Evolutionary conservation across 2,329 filamentous ascomycete species (phyloP).

Genomic region (Ophiosphaerella narmari): DNA sequence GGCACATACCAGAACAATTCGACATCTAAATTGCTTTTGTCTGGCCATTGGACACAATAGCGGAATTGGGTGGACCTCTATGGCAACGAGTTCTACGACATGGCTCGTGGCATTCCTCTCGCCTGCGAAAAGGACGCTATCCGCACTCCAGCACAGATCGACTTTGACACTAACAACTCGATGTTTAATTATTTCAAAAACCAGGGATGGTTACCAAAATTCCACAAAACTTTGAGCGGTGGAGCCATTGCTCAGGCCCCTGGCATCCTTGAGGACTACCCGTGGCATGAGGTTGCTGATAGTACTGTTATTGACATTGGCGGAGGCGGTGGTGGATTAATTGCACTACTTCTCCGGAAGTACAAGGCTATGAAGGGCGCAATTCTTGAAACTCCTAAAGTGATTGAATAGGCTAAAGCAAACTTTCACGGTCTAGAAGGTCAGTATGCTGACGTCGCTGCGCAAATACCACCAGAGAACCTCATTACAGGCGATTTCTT

Average conservation of each 20-base stretch:
- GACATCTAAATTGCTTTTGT: slow-evolving; percentile 39
- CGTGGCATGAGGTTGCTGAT: slow-evolving; percentile 47
- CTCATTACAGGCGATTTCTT: slow-evolving; percentile 48
- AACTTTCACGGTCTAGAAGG: slow-evolving; percentile 9
- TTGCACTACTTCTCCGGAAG: slow-evolving; percentile 42
- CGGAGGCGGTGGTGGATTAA: slow-evolving; percentile 47
- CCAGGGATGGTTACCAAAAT: slow-evolving; percentile 37
- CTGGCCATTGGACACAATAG: slow-evolving; percentile 54
- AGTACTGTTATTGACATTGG: slow-evolving; percentile 47
- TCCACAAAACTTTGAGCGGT: slow-evolving; percentile 47
- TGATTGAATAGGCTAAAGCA: slow-evolving; percentile 39
- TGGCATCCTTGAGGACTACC: slow-evolving; percentile 53
- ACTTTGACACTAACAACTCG: slow-evolving; percentile 47
- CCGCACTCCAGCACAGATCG: slow-evolving; percentile 46
- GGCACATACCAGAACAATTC: slow-evolving; percentile 29
- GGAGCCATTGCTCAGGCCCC: slow-evolving; percentile 47
- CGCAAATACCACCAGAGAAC: not conserved
- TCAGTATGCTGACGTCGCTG: too few relatives aligned
- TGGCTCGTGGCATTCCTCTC: slow-evolving; percentile 47
- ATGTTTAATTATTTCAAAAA: slow-evolving; percentile 49
- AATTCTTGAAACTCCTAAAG: slow-evolving; percentile 42
- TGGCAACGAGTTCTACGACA: slow-evolving; percentile 52
- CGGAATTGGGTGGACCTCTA: slow-evolving; percentile 52
- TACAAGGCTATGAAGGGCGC: slow-evolving; percentile 38
- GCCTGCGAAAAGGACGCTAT: slow-evolving; percentile 22